phyloP scores from a whole-genome alignment of 805 yeast species.

The Limtongia smithiae region DNA sequence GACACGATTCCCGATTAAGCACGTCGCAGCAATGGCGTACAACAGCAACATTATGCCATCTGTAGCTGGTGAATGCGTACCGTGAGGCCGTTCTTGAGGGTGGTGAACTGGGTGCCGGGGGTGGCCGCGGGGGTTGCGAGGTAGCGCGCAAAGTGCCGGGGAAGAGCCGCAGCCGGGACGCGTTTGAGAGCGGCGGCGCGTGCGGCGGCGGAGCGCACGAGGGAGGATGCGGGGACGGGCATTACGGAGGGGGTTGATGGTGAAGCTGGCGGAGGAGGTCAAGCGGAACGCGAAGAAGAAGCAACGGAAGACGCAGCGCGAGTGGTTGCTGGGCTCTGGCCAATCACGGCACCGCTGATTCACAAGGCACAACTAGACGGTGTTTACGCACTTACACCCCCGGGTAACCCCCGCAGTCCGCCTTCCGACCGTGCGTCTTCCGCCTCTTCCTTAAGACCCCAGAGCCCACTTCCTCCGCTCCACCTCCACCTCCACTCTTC shows the following conservation, averaged over 20 bases:
- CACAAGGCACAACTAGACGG: too few relatives aligned
- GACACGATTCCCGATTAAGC: too few relatives aligned
- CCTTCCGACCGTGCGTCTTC: neutral
- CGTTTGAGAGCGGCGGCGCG: conserved; percentile 19
- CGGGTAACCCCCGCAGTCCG: conserved; percentile 3
- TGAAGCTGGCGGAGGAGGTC: neutral
- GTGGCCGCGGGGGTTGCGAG: conserved; percentile 32
- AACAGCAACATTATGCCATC: too few relatives aligned
- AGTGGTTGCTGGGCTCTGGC: conserved; percentile 6
- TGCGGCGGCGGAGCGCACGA: conserved; percentile 20
- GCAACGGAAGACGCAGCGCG: conserved; percentile 4
- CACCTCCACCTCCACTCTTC: neutral
- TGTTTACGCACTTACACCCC: too few relatives aligned
- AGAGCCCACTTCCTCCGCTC: neutral
- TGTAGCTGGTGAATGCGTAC: too few relatives aligned
- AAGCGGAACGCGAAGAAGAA: conserved; percentile 1
- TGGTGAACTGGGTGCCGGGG: conserved; percentile 61
- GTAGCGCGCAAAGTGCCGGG: conserved; percentile 18
- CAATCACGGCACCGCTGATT: conserved; percentile 20
- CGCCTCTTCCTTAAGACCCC: neutral
- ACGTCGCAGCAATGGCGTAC: too few relatives aligned
- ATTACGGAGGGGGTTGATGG: conserved; percentile 7
- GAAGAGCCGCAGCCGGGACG: conserved; percentile 8
- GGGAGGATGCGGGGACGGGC: conserved; percentile 28
- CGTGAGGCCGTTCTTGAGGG: conserved; percentile 84